Evolutionary conservation across 83 land plant species (phyloP), one percentile per base, ranked within the genome.

Genomic region (Diphasiastrum complanatum): DNA sequence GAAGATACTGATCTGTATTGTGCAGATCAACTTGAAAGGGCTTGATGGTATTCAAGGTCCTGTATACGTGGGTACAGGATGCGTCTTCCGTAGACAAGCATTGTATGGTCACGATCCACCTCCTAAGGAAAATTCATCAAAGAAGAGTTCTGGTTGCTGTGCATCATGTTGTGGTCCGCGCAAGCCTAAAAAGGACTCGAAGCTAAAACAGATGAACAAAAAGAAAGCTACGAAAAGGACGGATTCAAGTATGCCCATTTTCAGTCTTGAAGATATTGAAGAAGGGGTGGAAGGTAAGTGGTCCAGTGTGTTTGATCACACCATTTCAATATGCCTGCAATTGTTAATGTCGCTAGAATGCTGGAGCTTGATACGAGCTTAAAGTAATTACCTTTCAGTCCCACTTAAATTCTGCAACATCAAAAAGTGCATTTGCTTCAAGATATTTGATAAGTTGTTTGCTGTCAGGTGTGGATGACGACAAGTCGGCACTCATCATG

Each of bases 31-130:
- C 71, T 54, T 83, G 87, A 83, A 83, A 69, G 87, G 84, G 6
- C 41, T 80, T 35, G 87, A 83, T 69, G 87, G 87, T 11, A 63
- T 83, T 33, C 87, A 83, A 56, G 87, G 87, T 29, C 87, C 87
- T 18, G 77, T 83, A 2, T 83, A 83, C 61, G 87, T 83, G 67
- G 87, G 87, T 58, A 83, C 87, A 35, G 87, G 87, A 27, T 83
- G 87, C 63, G 59, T 55, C 11, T 80, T 85, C 61, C 76, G 78
- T 41, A 69, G 91, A 60, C 87, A 86, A 63, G 86, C 91, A 12
- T 59, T 86, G 26, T 86, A 86, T 76, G 87, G 91, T n/a, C 83
- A 83, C 71, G 91, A 86, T 62, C 78, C 91, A 33, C 69, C 78
- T 3, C 41, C 76, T 28, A 74, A 79, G n/a, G 87, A 77, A 43